phyloP scores from a whole-genome alignment of 2,329 filamentous ascomycete species.

The Paraphoma sp. region DNA sequence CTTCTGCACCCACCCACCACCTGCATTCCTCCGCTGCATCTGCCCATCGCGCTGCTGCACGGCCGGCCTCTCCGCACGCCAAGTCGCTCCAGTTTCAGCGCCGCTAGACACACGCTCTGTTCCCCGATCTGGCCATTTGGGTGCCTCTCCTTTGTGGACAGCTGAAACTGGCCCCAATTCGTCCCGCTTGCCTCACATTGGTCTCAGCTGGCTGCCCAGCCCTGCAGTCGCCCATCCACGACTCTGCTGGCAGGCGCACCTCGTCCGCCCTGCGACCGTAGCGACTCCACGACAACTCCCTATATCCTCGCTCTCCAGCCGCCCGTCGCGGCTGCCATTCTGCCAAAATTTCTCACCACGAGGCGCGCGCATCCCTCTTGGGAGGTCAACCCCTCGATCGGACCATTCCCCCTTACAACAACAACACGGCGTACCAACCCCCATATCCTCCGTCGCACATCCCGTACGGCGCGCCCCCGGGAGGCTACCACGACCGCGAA shows the following conservation, averaged over 20 bases:
- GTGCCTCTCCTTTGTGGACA: conserved; percentile 17
- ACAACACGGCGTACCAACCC: conserved; percentile 37
- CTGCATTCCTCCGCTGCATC: not conserved
- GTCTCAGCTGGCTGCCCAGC: conserved; percentile 40
- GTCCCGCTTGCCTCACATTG: conserved; percentile 26
- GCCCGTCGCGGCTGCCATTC: conserved; percentile 43
- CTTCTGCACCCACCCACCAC: not conserved
- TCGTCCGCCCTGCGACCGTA: conserved; percentile 16
- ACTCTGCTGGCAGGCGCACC: conserved; percentile 15
- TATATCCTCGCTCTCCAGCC: conserved; percentile 39
- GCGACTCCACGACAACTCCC: conserved; percentile 10
- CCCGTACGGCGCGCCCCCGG: conserved; percentile 55
- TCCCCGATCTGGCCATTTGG: conserved; percentile 20
- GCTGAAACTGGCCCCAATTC: conserved; percentile 9
- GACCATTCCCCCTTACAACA: conserved; percentile 54
- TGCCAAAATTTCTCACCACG: conserved; percentile 63
- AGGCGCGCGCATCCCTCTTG: conserved; percentile 65
- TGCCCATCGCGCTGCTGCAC: conserved; percentile 4
- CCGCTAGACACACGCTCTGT: conserved; percentile 19
- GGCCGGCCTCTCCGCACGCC: conserved; percentile 31
- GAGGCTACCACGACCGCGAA: conserved; percentile 56
- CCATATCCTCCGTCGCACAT: conserved; percentile 46
- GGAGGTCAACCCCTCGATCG: conserved; percentile 62
- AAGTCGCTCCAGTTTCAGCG: conserved; percentile 34
- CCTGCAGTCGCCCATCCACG: conserved; percentile 22